These are phyloP conservation scores for Syncephalastrum monosporum DNA, from an alignment of 371 early-diverging fungal genomes.

Conservation along the genomic window DNA sequence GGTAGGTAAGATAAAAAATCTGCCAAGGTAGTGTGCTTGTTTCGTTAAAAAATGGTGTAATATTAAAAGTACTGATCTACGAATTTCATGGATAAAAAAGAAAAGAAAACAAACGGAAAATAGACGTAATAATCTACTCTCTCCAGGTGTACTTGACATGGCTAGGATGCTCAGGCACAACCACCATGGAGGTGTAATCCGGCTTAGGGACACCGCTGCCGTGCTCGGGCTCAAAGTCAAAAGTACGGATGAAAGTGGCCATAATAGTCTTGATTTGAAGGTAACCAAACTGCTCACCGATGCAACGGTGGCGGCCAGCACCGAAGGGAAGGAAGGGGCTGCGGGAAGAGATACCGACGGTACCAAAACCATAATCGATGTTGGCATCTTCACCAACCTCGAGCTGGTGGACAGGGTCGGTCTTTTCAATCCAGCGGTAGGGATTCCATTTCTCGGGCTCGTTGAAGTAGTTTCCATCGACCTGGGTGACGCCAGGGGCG, in stretches of 20 bases:
- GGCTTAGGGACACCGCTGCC: slow-evolving; percentile 74
- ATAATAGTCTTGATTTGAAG: slow-evolving; percentile 94
- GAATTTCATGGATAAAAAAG: neutral
- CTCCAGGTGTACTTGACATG: slow-evolving; percentile 68
- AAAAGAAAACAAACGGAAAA: neutral
- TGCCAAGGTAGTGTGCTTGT: too few species aligned
- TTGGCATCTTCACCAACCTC: slow-evolving; percentile 69
- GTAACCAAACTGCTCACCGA: slow-evolving; percentile 96
- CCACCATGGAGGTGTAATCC: slow-evolving; percentile 91
- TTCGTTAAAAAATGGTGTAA: too few species aligned
- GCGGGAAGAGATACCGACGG: slow-evolving; percentile 69
- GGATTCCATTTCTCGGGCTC: slow-evolving; percentile 82
- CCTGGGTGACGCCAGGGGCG: slow-evolving; percentile 80
- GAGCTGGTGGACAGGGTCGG: slow-evolving; percentile 43
- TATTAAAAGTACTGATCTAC: too few species aligned
- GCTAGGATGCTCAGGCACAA: slow-evolving; percentile 75
- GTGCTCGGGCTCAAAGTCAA: slow-evolving; percentile 54
- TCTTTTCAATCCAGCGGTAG: slow-evolving; percentile 68
- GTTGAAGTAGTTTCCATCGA: slow-evolving; percentile 77
- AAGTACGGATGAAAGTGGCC: slow-evolving; percentile 74
- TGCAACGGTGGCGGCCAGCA: slow-evolving; percentile 97
- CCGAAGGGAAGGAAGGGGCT: slow-evolving; percentile 95
- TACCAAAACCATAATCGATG: slow-evolving; percentile 85
- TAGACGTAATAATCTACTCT: slow-evolving; percentile 26
- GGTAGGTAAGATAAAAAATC: too few species aligned